Evolutionary conservation across 345 rosid species (phyloP), one percentile per base, ranked within the genome.

Genomic region (Ailanthus altissimus): DNA sequence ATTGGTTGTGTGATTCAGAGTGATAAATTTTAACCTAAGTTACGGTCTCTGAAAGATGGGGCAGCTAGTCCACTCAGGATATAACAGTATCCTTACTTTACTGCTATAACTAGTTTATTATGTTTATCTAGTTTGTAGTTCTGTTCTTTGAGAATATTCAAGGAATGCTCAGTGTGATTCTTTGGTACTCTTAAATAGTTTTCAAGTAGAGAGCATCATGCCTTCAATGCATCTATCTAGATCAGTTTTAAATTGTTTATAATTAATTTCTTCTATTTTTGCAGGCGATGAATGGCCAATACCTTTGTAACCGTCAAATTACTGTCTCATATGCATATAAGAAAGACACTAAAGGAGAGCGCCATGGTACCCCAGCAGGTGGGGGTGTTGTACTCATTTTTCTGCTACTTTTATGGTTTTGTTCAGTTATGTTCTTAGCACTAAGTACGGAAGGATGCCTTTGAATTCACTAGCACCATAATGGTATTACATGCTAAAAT

Each of bases 321-420:
- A 92, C 99, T 42, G 99, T 92, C 28, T 97, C 99, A 5, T 93
- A 96, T 77, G 99, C 98, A 6, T 93, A 93, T 75, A 96, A 96
- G 91, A 96, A 96, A 88, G 99, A 96, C 83, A 92, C 99, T 11
- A 96, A 96, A 85, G 98, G 99, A 81, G 98, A 96, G 84, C 97
- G 98, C 28, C 97, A 96, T 46, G 99, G 98, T 65, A 93, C 99
- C 58, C 97, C 97, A 26, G 99, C 98, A 90, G 99, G 99, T 95
- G 75, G 86, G 83, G 40, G 46, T 72, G n/a, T 83, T 79, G 50
- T 26, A 25, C 70, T 40, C 21, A 25, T 63, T 54, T 21, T 43
- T 28, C 54, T 79, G 4, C 40, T 49, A 49, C 21, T 50, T n/a
- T 25, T 67, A 18, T 42, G 51, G 26, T 51, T 23, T 61, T 32